These are phyloP conservation scores for Retiboletus flavoniger DNA, from an alignment of 1,284 basidiomycete species.

Conservation along the genomic window DNA sequence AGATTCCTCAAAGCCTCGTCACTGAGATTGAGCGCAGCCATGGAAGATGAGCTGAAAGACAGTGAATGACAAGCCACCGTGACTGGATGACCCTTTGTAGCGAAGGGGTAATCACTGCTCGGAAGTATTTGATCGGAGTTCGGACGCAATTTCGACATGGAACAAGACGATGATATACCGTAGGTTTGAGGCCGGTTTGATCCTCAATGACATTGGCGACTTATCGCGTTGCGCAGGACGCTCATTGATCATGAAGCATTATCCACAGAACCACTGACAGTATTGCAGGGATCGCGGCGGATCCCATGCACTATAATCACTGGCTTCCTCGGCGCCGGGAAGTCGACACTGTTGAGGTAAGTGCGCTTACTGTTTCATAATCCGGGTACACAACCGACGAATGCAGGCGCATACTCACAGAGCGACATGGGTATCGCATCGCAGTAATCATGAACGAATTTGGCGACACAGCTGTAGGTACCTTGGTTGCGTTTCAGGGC, in stretches of 20 bases:
- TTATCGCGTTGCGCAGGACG: slow-evolving; percentile 22
- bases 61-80: slow-evolving; percentile 1
- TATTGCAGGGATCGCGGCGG: slow-evolving; percentile 28
- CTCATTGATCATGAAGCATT: slow-evolving; percentile 44
- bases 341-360: slow-evolving; percentile 82
- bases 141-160: slow-evolving; percentile 28
- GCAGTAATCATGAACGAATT: slow-evolving; percentile 98
- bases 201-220: background rate
- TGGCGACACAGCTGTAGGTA: slow-evolving; percentile 74
- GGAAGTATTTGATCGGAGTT: slow-evolving; percentile 29
- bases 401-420: slow-evolving; percentile 81
- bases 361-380: slow-evolving; percentile 19
- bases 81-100: background rate
- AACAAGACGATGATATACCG: slow-evolving; percentile 49
- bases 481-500: slow-evolving; percentile 2
- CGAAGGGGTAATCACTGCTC: slow-evolving; percentile 13
- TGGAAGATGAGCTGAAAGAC: slow-evolving; percentile 2
- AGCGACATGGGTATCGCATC: slow-evolving; percentile 89
- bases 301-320: slow-evolving; percentile 90
- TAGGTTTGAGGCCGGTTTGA: slow-evolving; percentile 31
- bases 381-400: background rate
- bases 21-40: slow-evolving; percentile 32
- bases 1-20: slow-evolving; percentile 61
- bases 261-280: background rate
- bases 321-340: slow-evolving; percentile 89